Evolutionary conservation across 768 basidiomycete genomes (phyloP).

Genomic region (Pisolithus microcarpus): DNA sequence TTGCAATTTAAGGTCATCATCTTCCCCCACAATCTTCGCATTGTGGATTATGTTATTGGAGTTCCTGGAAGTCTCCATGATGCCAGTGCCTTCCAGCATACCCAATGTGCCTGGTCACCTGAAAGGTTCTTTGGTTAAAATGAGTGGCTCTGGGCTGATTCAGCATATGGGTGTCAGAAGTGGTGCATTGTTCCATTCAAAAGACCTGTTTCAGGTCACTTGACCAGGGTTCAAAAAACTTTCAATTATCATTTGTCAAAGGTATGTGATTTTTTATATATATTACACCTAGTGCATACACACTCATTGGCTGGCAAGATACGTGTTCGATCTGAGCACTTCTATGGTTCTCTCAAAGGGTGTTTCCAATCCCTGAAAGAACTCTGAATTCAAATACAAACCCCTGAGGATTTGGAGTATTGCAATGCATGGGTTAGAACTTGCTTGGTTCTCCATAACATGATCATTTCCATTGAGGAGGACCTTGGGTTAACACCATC

Average conservation of each 20-base stretch:
- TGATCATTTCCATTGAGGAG: slow-evolving; percentile 13
- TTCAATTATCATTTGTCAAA: slow-evolving; percentile 15
- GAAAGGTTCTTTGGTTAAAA: slow-evolving; percentile 2
- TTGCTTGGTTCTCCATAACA: slow-evolving; percentile 10
- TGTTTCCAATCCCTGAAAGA: slow-evolving; percentile 9
- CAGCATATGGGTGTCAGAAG: slow-evolving; percentile 1
- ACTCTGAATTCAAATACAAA: slow-evolving; percentile 8
- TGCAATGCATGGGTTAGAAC: slow-evolving; percentile 1
- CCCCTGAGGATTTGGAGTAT: background rate
- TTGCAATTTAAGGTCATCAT: slow-evolving; percentile 3
- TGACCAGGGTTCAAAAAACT: slow-evolving; percentile 10
- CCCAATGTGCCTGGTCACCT: background rate
- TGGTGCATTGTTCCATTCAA: slow-evolving; percentile 23
- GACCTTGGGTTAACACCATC: background rate
- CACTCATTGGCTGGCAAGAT: slow-evolving; percentile 1
- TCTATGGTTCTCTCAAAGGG: slow-evolving; percentile 10
- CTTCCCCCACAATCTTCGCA: slow-evolving; percentile 6
- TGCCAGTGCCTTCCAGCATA: background rate
- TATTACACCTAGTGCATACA: background rate
- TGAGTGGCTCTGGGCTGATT: slow-evolving; percentile 11
- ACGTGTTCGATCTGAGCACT: slow-evolving; percentile 1
- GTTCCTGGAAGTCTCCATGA: slow-evolving; percentile 10
- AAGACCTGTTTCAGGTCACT: slow-evolving; percentile 8
- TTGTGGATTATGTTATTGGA: slow-evolving; percentile 8
- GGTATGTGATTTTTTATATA: slow-evolving; percentile 1